These are phyloP conservation scores for Naganishia sp. DNA, from an alignment of 1,284 basidiomycete genomes.

Conservation along the genomic window DNA sequence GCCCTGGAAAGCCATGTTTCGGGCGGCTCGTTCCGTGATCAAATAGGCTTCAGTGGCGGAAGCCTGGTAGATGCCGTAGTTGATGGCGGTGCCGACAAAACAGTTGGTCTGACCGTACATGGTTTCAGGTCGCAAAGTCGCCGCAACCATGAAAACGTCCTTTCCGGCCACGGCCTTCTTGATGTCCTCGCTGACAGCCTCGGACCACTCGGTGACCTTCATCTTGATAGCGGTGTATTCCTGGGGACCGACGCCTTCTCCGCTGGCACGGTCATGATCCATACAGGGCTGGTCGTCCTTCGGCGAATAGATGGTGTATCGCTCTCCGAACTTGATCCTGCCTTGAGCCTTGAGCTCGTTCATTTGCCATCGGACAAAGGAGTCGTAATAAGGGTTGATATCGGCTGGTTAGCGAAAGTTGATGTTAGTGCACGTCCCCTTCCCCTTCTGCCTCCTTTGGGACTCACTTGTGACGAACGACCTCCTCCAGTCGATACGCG, in stretches of 20 bases:
- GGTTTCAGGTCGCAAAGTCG: constrained; percentile 94
- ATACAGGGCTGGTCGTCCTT: constrained; percentile 99
- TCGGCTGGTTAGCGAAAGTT: constrained; percentile 58
- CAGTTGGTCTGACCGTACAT: constrained; percentile 99
- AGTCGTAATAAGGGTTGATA: constrained; percentile 95
- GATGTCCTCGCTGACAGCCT: constrained; percentile 61
- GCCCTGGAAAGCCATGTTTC: constrained; percentile 96
- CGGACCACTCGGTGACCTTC: constrained; percentile 79
- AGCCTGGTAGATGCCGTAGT: constrained; percentile 87
- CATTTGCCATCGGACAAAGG: constrained; percentile 97
- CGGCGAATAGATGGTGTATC: constrained; percentile 98
- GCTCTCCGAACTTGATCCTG: constrained; percentile 96
- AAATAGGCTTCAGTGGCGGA: constrained; percentile 85
- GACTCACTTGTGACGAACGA: constrained; percentile 74
- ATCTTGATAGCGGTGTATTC: constrained; percentile 97
- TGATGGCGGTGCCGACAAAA: constrained; percentile 87
- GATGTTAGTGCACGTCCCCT: neutral
- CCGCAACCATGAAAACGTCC: constrained; percentile 89
- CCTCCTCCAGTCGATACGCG: constrained; percentile 96
- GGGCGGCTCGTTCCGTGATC: constrained; percentile 83
- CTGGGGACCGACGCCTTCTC: constrained; percentile 92
- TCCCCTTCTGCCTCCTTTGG: neutral
- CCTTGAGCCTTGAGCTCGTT: constrained; percentile 84
- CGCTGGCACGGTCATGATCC: constrained; percentile 97
- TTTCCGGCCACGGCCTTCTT: constrained; percentile 70